phyloP scores from a whole-genome alignment of 192 early-diverging fungal genomes.

The Irineochytrium annulatum region DNA sequence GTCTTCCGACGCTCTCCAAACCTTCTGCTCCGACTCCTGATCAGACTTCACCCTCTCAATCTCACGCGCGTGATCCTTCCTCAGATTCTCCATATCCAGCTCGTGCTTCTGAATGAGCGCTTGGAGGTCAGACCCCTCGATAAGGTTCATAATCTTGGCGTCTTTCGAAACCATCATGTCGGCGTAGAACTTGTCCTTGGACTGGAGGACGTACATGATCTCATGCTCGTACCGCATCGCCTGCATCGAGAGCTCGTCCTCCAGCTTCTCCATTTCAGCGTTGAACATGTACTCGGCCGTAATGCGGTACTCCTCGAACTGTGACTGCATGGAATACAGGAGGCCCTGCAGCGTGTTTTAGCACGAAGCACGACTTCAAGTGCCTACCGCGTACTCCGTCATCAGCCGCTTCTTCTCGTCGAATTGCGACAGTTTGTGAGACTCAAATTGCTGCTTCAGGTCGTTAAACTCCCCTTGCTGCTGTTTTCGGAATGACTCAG shows the following conservation, averaged over 20 bases:
- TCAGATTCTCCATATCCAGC: conserved; percentile 56
- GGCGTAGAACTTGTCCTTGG: conserved; percentile 62
- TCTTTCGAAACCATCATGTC: conserved; percentile 67
- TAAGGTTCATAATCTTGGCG: conserved; percentile 62
- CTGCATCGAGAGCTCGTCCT: conserved; percentile 54
- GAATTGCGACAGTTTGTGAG: conserved; percentile 40
- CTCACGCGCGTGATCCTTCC: conserved; percentile 56
- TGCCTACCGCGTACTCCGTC: conserved; percentile 43
- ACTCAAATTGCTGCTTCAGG: conserved; percentile 42
- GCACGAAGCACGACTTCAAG: background rate
- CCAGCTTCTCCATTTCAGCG: conserved; percentile 51
- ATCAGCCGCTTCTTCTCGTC: conserved; percentile 55
- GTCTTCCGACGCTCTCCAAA: too few species aligned
- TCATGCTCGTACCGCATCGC: conserved; percentile 55
- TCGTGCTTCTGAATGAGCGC: conserved; percentile 62
- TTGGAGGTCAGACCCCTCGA: conserved; percentile 58
- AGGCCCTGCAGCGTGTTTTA: conserved; percentile 28
- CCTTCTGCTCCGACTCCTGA: conserved; percentile 58
- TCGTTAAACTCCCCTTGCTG: conserved; percentile 48
- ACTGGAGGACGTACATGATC: conserved; percentile 61
- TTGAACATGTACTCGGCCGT: conserved; percentile 56
- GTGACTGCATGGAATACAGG: conserved; percentile 50
- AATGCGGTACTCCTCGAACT: conserved; percentile 58
- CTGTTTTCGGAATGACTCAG: conserved; percentile 38
- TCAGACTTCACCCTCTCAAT: conserved; percentile 58